These are phyloP conservation scores for Solanum pimpinellifolium DNA, from an alignment of 257 asterid genomes.

Conservation along the genomic window DNA sequence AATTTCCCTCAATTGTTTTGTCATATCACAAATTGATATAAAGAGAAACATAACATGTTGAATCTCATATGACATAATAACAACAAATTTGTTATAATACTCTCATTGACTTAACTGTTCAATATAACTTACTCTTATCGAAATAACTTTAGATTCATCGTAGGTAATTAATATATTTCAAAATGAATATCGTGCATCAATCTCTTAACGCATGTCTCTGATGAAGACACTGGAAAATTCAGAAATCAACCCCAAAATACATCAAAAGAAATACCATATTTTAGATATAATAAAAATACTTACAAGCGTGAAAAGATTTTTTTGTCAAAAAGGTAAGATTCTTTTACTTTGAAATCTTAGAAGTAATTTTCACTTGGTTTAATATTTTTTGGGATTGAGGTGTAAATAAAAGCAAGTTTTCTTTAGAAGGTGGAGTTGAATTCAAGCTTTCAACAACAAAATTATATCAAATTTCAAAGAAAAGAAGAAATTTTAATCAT, in stretches of 20 bases:
- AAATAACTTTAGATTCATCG: background rate
- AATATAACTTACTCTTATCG: background rate
- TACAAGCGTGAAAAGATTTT: background rate
- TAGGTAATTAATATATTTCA: background rate
- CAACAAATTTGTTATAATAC: background rate
- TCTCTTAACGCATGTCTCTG: background rate
- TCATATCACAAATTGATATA: background rate
- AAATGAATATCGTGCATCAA: background rate
- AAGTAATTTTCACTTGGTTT: background rate
- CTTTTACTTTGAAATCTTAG: background rate
- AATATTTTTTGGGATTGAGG: background rate
- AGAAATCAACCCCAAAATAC: background rate
- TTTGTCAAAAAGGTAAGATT: background rate
- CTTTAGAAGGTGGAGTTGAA: constrained; percentile 3
- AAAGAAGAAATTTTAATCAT: background rate
- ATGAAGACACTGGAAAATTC: background rate
- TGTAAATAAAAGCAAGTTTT: background rate
- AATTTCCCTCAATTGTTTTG: background rate
- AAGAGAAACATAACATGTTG: background rate
- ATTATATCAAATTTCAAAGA: background rate
- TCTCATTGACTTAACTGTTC: background rate
- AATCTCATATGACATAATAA: background rate
- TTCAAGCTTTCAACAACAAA: constrained; percentile 1
- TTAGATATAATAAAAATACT: background rate
- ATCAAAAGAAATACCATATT: background rate